Evolutionary conservation across 371 early-diverging fungal species (phyloP), one percentile per base, ranked within the genome.

Genomic region (Smittium culicis): DNA sequence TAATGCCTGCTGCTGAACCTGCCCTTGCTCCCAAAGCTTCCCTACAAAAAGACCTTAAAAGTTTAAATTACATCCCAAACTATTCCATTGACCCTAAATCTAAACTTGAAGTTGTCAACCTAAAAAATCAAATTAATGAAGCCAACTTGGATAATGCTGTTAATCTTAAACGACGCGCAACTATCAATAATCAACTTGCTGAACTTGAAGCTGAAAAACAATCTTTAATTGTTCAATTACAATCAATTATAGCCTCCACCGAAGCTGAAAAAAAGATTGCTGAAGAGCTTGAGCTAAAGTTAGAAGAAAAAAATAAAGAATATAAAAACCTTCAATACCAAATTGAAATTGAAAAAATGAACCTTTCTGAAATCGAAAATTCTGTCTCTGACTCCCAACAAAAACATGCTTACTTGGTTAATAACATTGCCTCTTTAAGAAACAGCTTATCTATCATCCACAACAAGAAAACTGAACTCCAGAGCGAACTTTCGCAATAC

Each of bases 231-330:
- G 73, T 79, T 30, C 72, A 77, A 34, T 67, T 81, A 32, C 68
- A 76, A 54, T 78, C 81, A 65, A 69, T 79, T 62, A 76, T 80
- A 71, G 77, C 80, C 2, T 67, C 81, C 34, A 77, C 79, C 63
- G 82, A 81, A 35, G 75, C 73, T 16, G 82, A 81, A 68, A 70
- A 70, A 61, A 73, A 73, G 54, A 68, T 77, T 35, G 76, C 25
- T 62, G 3, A 3, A 28, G 65, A 64, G 32, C 24, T 64, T n/a
- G 65, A 45, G 1, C 2, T 17, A 17, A 64, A 45, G n/a, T n/a
- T 35, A 35, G 65, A n/a, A 2, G 35, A 34, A 35, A 64, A 5
- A 17, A 3, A 64, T 11, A 64, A 32, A 27, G 35, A 32, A 62
- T 25, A 14, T 14, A 11, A 35, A 20, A 31, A 30, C 8, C 25